Evolutionary conservation across 441 rosid genomes (phyloP), one percentile per base, ranked within the genome.

Genomic region (Pelargonium cotyledonis): DNA sequence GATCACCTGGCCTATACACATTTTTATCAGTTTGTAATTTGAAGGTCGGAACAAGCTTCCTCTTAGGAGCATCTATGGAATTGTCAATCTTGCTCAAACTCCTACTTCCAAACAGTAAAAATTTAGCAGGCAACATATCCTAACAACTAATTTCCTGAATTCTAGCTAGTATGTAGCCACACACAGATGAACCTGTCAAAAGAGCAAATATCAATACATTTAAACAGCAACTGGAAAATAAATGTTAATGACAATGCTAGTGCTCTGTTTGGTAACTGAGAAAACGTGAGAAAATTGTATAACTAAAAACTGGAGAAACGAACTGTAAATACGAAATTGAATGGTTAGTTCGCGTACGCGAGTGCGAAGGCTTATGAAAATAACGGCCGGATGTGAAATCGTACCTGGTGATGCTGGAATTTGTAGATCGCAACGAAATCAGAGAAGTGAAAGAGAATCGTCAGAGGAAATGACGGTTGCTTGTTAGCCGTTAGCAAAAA

Each of bases 1-100:
- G 80, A 74, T 91, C 99, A 21, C 96, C 97, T 63, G 99, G 97
- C 77, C 96, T 86, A 65, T 95, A 95, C 10, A 89, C 91, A 72
- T 91, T 89, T 78, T 77, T 83, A 76, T 91, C 96, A 0, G 90
- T 83, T 63, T 80, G 83, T 63, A 91, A 71, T 63, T 77, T 87
- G 3, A 91, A 73, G 18, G 79, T 76, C 12, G 96, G 96, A 65
- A 68, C 65, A 53, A 76, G 53, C 63, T 79, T 73, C 66, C 58
- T 80, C 65, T 70, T 75, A 53, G 21, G 43, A 57, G 63, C 68
- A 76, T 76, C 78, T 41, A 23, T 49, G 44, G 81, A 76, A 70
- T 78, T 72, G 69, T 72, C 79, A 58, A 41, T 79, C 68, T 83
- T 76, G 73, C 65, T 69, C 14, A 80, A 78, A 69, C 79, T 76